A percentile compares a stretch with the other conserved stretches of the same genome.
Conservation (phyloP, 2,329 filamentous ascomycete species). For the Fusarium armeniacum region DNA sequence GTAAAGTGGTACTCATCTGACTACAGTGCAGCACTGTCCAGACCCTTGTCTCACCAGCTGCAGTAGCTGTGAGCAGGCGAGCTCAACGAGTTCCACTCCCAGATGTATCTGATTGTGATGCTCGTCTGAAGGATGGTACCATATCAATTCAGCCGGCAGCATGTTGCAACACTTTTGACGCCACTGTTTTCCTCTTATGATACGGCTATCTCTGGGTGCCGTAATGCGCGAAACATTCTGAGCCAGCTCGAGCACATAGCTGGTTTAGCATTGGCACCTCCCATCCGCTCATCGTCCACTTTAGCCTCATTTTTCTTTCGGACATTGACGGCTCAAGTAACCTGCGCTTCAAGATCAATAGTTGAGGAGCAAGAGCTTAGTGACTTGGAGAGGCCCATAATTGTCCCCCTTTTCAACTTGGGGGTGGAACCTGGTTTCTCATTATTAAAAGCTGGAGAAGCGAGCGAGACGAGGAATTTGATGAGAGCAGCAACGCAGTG, state of each 20-base stretch:
- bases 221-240: slow-evolving; percentile 15
- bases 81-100: slow-evolving; percentile 47
- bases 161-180: slow-evolving; percentile 21
- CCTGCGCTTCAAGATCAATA: slow-evolving; percentile 18
- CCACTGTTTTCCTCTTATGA: slow-evolving; percentile 33
- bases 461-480: slow-evolving; percentile 6
- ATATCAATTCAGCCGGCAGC: slow-evolving; percentile 29
- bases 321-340: slow-evolving; percentile 34
- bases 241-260: slow-evolving; percentile 21
- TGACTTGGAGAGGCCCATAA: slow-evolving; percentile 19
- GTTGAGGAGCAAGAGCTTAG: slow-evolving; percentile 12
- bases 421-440: slow-evolving; percentile 25
- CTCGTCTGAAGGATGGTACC: slow-evolving; percentile 30
- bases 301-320: slow-evolving; percentile 2
- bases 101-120: slow-evolving; percentile 12
- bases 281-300: slow-evolving; percentile 11
- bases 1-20: slow-evolving; percentile 29
- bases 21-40: neutral
- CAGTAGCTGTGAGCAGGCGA: slow-evolving; percentile 16
- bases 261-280: slow-evolving; percentile 19
- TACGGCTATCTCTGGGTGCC: slow-evolving; percentile 24
- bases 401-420: slow-evolving; percentile 28
- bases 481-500: slow-evolving; percentile 7
- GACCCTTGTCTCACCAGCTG: slow-evolving; percentile 26
- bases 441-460: slow-evolving; percentile 29